Conservation (phyloP, 1,284 basidiomycete species). For the Heterobasidion irregulare region DNA sequence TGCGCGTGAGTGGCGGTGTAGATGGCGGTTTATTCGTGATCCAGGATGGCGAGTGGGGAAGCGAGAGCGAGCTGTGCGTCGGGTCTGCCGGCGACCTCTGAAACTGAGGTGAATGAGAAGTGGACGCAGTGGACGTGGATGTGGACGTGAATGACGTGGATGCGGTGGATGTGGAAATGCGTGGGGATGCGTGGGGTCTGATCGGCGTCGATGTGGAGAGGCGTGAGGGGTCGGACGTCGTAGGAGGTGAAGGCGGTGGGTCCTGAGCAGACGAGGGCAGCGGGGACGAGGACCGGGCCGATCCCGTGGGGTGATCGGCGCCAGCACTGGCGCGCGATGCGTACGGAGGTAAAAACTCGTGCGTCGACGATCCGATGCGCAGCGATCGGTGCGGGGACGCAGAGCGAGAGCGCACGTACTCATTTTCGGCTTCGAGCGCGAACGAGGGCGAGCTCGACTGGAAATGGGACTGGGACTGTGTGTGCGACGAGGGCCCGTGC, state of each 20-base stretch:
- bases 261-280: not conserved
- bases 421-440: too few species aligned
- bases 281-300: too few species aligned
- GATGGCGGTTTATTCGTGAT: too few species aligned
- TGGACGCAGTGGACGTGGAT: not conserved
- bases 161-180: not conserved
- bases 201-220: not conserved
- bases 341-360: too few species aligned
- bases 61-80: not conserved
- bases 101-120: not conserved
- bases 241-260: not conserved
- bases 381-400: too few species aligned
- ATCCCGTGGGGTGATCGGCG: too few species aligned
- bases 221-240: not conserved
- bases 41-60: not conserved
- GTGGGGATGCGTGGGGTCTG: not conserved
- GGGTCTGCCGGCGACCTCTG: not conserved
- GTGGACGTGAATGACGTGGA: not conserved
- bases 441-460: too few species aligned
- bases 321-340: too few species aligned
- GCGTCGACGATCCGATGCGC: too few species aligned
- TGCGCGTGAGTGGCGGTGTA: too few species aligned
- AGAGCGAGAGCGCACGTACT: too few species aligned
- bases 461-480: not conserved
- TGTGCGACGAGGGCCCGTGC: not conserved